phyloP scores from a whole-genome alignment of 805 yeast genomes.

The Yamadazyma insecticola region DNA sequence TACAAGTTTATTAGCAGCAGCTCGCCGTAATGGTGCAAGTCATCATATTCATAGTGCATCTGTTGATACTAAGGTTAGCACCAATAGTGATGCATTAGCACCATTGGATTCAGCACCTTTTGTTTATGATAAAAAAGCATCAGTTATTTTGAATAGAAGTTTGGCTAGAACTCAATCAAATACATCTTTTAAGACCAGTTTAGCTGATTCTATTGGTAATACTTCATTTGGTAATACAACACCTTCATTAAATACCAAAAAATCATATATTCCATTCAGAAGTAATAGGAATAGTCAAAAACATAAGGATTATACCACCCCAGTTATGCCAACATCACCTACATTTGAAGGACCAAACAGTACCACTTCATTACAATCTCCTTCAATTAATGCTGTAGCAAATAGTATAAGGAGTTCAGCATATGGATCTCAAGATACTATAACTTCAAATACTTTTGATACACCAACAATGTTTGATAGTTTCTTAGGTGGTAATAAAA shows the following conservation, averaged over 20 bases:
- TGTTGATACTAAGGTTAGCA: conserved; percentile 54
- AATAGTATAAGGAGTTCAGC: conserved; percentile 2
- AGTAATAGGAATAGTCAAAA: conserved; percentile 20
- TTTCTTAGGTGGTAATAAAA: conserved; percentile 22
- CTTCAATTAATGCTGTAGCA: conserved; percentile 14
- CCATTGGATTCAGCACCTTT: conserved; percentile 73
- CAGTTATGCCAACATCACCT: conserved; percentile 17
- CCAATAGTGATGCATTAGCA: conserved; percentile 36
- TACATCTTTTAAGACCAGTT: conserved; percentile 68
- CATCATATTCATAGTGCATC: conserved; percentile 50
- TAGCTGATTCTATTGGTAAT: conserved; percentile 58
- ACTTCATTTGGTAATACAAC: conserved; percentile 8
- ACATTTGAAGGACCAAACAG: conserved; percentile 14
- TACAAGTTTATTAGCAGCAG: background rate
- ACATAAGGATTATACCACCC: conserved; percentile 16
- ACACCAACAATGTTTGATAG: conserved; percentile 20
- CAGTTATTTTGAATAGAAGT: conserved; percentile 67
- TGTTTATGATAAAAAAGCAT: conserved; percentile 73
- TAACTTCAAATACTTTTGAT: conserved; percentile 1
- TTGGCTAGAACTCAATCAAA: conserved; percentile 71
- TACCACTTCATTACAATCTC: conserved; percentile 3
- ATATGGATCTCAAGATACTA: conserved; percentile 4
- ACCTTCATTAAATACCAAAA: conserved; percentile 15
- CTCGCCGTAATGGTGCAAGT: conserved; percentile 2
- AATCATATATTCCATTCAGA: conserved; percentile 41